These are phyloP conservation scores for Periconia digitata DNA, from an alignment of 2,329 filamentous ascomycete species.

Conservation along the genomic window DNA sequence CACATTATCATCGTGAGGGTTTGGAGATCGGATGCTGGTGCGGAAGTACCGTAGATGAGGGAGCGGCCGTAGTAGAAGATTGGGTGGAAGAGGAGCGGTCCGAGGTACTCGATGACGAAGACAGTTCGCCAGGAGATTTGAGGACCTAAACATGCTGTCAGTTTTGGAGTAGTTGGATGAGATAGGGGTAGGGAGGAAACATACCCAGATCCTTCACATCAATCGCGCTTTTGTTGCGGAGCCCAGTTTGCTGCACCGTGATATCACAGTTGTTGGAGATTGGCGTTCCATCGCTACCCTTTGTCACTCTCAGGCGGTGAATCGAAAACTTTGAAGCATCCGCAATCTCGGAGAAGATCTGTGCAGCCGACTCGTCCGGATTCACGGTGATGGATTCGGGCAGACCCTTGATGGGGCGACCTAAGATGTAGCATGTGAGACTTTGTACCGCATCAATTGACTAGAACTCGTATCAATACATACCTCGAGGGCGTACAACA, in stretches of 20 bases:
- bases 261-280: constrained; percentile 58
- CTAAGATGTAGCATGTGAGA: constrained; percentile 48
- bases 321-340: constrained; percentile 56
- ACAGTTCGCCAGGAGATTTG: constrained; percentile 93
- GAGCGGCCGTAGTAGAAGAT: constrained; percentile 71
- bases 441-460: constrained; percentile 3
- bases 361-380: constrained; percentile 53
- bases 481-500: constrained; percentile 51
- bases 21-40: constrained; percentile 65
- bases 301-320: constrained; percentile 65
- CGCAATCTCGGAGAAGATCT: constrained; percentile 61
- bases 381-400: constrained; percentile 58
- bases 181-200: background rate
- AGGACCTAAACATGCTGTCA: constrained; percentile 59
- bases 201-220: constrained; percentile 92
- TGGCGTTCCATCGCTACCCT: constrained; percentile 62
- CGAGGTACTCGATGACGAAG: constrained; percentile 92
- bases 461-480: constrained; percentile 5
- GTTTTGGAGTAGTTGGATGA: background rate
- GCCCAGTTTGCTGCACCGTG: constrained; percentile 57
- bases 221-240: constrained; percentile 63
- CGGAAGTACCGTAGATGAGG: constrained; percentile 65
- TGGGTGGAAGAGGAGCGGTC: constrained; percentile 84
- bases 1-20: constrained; percentile 73
- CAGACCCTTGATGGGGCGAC: constrained; percentile 63